Evolutionary conservation across 768 basidiomycete species (phyloP), one percentile per base, ranked within the genome.

Genomic region (Mycena rosella): DNA sequence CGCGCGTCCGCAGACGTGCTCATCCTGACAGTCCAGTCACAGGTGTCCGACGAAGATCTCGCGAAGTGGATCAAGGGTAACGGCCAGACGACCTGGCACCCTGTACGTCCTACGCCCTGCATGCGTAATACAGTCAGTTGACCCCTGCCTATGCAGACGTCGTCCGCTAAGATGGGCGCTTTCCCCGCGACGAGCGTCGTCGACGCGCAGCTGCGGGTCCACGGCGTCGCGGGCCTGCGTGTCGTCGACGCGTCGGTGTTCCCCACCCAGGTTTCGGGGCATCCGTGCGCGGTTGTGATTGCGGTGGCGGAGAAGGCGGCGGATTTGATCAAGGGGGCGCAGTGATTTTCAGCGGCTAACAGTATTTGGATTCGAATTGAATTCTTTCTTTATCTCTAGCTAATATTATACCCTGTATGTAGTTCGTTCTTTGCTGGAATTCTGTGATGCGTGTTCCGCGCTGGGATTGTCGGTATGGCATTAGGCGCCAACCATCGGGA

Each of bases 231-330:
- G 27, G 60, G 66, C 32, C 40, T 75, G 51, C 63, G 74, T 5
- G 52, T 73, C 17, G 67, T 70, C 40, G 74, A 75, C 51, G 72
- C 72, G 18, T 72, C 71, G 4, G 72, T 72, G 20, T 72, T 75
- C 47, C 74, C 74, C 14, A 63, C 61, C 0, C 60, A 48, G 22
- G 65, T 75, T 13, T 47, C 73, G 1, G 74, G 74, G 4, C 74
- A 75, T 42, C 63, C 74, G 26, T 67, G 65, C 29, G 65, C 69
- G 17, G 69, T 67, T 14, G 55, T 70, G 8, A 61, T 70, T 34
- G 65, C 65, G 9, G 47, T 70, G 3, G 69, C 69, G 3, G 69
- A 70, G 42, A 60, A 57, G 42, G 65, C 65, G 2, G 57, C 65
- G 58, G 65, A 66, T 30, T 27, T 66, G 24, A 54, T 66, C 40